Evolutionary conservation across 768 basidiomycete genomes (phyloP).

Genomic region (Kwoniella sp.): DNA sequence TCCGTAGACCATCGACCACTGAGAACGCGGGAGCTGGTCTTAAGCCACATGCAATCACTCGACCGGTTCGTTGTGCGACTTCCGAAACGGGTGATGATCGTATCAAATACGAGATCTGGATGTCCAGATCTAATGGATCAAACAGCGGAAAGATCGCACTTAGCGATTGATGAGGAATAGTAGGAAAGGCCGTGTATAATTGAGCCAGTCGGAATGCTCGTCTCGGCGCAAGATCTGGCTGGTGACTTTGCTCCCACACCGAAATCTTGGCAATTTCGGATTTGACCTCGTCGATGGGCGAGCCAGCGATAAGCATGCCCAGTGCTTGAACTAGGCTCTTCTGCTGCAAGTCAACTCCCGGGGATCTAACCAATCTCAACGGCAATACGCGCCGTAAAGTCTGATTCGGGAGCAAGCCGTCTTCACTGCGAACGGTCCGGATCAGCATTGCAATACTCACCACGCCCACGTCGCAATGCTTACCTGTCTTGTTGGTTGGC

Average conservation of each 20-base stretch:
- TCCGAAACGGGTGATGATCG: conserved; percentile 52
- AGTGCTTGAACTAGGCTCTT: conserved; percentile 1
- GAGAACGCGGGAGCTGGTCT: conserved; percentile 68
- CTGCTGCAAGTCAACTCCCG: conserved; percentile 6
- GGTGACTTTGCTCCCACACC: not conserved
- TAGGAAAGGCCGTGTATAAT: conserved; percentile 44
- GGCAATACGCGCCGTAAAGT: conserved; percentile 6
- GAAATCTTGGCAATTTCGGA: not conserved
- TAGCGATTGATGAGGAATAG: conserved; percentile 59
- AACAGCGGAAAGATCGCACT: conserved; percentile 73
- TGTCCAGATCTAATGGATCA: conserved; percentile 66
- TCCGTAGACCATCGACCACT: conserved; percentile 53
- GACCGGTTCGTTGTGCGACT: not conserved
- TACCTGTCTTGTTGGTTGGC: not conserved
- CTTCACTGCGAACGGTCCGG: not conserved
- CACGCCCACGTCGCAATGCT: not conserved
- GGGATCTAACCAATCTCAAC: not conserved
- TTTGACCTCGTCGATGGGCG: conserved; percentile 5
- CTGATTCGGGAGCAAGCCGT: conserved; percentile 13
- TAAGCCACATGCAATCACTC: conserved; percentile 33
- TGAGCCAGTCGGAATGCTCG: conserved; percentile 51
- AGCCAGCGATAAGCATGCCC: conserved; percentile 10
- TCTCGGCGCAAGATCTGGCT: conserved; percentile 20
- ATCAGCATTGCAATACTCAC: no score
- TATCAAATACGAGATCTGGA: conserved; percentile 73